Evolutionary conservation across 1,284 basidiomycete species (phyloP).

Genomic region (Trametes hirsuta): DNA sequence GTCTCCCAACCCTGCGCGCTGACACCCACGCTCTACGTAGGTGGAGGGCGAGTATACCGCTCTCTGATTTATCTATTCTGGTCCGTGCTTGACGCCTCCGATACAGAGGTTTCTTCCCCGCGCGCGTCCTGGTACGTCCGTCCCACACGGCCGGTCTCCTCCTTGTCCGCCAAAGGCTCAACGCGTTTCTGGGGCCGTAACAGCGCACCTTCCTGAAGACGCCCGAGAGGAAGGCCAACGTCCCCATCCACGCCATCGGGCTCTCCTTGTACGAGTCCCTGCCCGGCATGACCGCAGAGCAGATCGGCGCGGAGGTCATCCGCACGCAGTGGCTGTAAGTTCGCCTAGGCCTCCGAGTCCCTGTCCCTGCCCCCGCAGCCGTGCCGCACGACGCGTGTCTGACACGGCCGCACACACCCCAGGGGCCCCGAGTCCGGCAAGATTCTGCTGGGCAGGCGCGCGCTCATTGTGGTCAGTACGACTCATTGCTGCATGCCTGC

Average conservation of each 20-base stretch:
- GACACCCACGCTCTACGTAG: conserved; percentile 38
- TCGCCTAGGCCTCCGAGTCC: background rate
- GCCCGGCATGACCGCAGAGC: conserved; percentile 74
- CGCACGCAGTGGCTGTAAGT: conserved; percentile 92
- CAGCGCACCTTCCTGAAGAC: conserved; percentile 88
- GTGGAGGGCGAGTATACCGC: conserved; percentile 70
- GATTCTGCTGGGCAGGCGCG: conserved; percentile 77
- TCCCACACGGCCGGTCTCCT: background rate
- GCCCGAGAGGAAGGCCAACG: conserved; percentile 71
- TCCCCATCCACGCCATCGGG: conserved; percentile 92
- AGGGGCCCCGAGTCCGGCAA: conserved; percentile 68
- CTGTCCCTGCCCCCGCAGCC: too few species aligned
- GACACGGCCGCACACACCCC: background rate
- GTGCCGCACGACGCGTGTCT: background rate
- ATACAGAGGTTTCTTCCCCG: conserved; percentile 89
- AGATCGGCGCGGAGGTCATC: conserved; percentile 83
- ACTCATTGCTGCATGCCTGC: background rate
- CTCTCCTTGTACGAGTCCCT: conserved; percentile 90
- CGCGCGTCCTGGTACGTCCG: conserved; percentile 77
- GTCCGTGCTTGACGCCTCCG: conserved; percentile 23
- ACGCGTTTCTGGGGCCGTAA: background rate
- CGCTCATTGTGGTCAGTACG: conserved; percentile 73
- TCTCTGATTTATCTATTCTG: conserved; percentile 13
- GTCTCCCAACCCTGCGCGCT: background rate
- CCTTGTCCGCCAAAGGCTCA: background rate